phyloP scores from a whole-genome alignment of 208 protist genomes.

The Leptomonas pyrrhocoris region DNA sequence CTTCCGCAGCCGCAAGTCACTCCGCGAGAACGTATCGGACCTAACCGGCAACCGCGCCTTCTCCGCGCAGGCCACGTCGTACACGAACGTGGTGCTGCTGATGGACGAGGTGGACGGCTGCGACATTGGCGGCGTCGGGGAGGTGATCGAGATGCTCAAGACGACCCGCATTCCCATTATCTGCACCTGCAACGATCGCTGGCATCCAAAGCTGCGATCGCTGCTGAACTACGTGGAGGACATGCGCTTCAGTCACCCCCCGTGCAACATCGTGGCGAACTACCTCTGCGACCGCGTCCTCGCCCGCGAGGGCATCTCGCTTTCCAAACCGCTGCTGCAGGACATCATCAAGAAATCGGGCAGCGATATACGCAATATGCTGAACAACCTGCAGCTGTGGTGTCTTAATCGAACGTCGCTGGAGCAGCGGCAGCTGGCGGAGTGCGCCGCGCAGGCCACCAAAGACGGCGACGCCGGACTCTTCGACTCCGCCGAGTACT shows the following conservation, averaged over 20 bases:
- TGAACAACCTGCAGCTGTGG: constrained; percentile 97
- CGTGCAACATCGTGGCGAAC: constrained; percentile 85
- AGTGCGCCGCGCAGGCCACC: constrained; percentile 64
- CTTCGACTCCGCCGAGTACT: constrained; percentile 91
- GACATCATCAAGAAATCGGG: constrained; percentile 89
- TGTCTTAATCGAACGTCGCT: constrained; percentile 56
- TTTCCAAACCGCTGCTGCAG: constrained; percentile 87
- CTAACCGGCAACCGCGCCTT: constrained; percentile 87
- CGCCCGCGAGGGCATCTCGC: constrained; percentile 86
- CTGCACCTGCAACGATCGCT: constrained; percentile 99
- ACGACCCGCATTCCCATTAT: constrained; percentile 95
- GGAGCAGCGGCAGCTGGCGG: constrained; percentile 68
- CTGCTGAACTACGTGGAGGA: constrained; percentile 96
- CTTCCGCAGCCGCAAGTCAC: constrained; percentile 94
- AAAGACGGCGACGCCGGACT: constrained; percentile 93
- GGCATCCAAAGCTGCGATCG: constrained; percentile 91
- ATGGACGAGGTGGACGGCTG: constrained; percentile 99
- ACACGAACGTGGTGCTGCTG: constrained; percentile 90
- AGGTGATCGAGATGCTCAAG: constrained; percentile 97
- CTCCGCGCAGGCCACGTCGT: constrained; percentile 43
- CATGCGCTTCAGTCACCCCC: constrained; percentile 92
- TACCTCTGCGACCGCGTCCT: constrained; percentile 89
- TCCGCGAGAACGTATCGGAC: constrained; percentile 82
- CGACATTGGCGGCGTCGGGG: constrained; percentile 97
- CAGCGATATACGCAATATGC: constrained; percentile 96